Evolutionary conservation across 1,284 basidiomycete genomes (phyloP), one percentile per base, ranked within the genome.

Genomic region (Apiotrichum veenhuisii): DNA sequence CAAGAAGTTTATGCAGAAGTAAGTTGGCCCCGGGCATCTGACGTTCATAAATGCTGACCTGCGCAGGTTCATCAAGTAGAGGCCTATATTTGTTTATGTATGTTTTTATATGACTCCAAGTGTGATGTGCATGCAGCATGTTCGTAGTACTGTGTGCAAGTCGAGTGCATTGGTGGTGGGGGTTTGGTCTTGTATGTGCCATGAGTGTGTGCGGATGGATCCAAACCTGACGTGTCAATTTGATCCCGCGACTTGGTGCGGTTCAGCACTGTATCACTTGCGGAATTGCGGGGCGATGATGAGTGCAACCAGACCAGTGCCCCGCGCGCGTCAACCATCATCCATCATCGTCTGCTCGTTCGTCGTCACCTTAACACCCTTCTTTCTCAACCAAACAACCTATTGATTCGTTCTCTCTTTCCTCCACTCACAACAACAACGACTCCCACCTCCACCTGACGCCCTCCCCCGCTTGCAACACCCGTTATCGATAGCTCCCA

Each of bases 1-100:
- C 79, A 74, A 76, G 62, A 74, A 75, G 68, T 78, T 74, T 48
- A 75, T 75, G 75, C 62, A 70, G 59, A 72, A 69, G 73, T 76
- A 63, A 64, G 71, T 76, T 12, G 27, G 8, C 12, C 2, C 30
- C 5, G 27, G 8, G 7, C 22, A 9, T 46, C 5, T 7, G 12
- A 30, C 12, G 30, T 33, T 48, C 20, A 22, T 5, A 25, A 26
- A 18, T 43, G 40, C 46, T 54, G 33, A 49, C 53, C 15, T 3
- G 1, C 42, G 9, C 48, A 58, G 57, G 49, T 58, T 58, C 44
- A 58, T 58, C 57, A 58, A 51, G 57, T 58, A 50, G 44, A 17
- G 37, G 37, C 18, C 37, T 38, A 9, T 25, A 42, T 42, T n/a
- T 15, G 17, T n/a, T 5, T 12, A 18, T 38, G 15, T 38, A 17